Conservation (phyloP, 345 rosid species). For the Eucalyptus cloeziana region DNA sequence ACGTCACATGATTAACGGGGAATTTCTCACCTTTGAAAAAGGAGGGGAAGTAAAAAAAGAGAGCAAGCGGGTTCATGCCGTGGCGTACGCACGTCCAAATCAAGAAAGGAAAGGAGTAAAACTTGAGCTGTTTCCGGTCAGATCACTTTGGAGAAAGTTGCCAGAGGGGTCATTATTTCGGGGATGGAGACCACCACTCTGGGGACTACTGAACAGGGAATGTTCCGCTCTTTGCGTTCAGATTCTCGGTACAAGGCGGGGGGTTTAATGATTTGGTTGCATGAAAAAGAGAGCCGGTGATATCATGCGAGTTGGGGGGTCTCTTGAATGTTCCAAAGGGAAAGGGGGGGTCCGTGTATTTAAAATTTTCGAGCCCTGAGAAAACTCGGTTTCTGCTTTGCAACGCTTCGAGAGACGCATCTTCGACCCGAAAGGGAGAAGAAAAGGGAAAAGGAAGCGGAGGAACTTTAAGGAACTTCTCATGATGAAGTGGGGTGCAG, state of each 20-base stretch:
- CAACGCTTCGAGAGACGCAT: neutral
- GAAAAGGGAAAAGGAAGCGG: neutral
- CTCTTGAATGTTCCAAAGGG: neutral
- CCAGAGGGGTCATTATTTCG: neutral
- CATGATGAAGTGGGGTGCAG: neutral
- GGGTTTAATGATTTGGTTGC: neutral
- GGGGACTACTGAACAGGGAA: neutral
- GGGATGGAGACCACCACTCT: neutral
- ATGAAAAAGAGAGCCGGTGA: neutral
- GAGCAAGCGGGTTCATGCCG: neutral
- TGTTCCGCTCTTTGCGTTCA: neutral
- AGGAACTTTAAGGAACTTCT: neutral
- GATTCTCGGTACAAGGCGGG: neutral
- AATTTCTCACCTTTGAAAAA: neutral
- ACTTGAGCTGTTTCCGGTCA: neutral
- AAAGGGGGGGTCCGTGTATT: neutral
- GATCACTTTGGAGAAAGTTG: neutral
- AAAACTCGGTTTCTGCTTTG: neutral
- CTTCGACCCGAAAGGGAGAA: neutral
- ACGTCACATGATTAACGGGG: neutral
- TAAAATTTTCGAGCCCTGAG: neutral
- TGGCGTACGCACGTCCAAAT: neutral
- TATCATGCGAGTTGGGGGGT: neutral
- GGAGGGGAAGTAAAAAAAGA: neutral
- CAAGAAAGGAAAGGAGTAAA: neutral